Base-by-base conservation (phyloP, 805 yeast species). In the Metschnikowia sp. region DNA sequence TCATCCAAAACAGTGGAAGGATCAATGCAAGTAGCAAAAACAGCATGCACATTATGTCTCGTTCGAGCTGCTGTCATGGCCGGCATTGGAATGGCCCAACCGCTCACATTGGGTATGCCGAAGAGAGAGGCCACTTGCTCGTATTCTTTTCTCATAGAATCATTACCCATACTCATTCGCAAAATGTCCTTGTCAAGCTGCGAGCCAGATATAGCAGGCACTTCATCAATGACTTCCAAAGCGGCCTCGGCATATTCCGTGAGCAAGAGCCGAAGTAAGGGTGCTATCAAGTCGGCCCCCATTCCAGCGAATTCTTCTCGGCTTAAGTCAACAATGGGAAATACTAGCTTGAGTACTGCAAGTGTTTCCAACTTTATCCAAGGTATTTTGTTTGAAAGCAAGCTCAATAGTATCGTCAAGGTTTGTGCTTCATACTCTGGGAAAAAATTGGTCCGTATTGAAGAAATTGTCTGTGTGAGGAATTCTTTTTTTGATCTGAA, bases 41-140 rank as follows among this genome's bases (percentile, higher is more conserved):
- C 98, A 0, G 98, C 91, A 64, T 94, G 98, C 1, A 94, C 95
- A 59, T 94, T 94, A 61, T 88, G 88, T 54, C 97, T 74, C 1
- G 98, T 88, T 12, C 87, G 79, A 0, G 96, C 86, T 0, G 97
- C 89, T 1, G 94, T 84, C 37, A 89, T 82, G 0, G 92, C 88
- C 2, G 99, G 97, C 92, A 88, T 86, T 2, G 98, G 96, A 42
- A 95, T 83, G 0, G 97, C 84, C 99, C 99, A 94, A 1, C 99
- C 99, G 59, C 86, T 83, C 10, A 88, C 96, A 51, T 87, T 92
- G 0, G 99, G 98, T 22, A 92, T 83, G 12, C 99, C 99, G 70
- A 90, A 95, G 46, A 94, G 70, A 0, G 97, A 89, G 0, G 94
- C 90, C 3, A 94, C 84, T 55, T 81, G 83, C 54, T 87, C 96